Conservation (phyloP, 495 filamentous ascomycete species). For the Staphylotrichum tortipilum region DNA sequence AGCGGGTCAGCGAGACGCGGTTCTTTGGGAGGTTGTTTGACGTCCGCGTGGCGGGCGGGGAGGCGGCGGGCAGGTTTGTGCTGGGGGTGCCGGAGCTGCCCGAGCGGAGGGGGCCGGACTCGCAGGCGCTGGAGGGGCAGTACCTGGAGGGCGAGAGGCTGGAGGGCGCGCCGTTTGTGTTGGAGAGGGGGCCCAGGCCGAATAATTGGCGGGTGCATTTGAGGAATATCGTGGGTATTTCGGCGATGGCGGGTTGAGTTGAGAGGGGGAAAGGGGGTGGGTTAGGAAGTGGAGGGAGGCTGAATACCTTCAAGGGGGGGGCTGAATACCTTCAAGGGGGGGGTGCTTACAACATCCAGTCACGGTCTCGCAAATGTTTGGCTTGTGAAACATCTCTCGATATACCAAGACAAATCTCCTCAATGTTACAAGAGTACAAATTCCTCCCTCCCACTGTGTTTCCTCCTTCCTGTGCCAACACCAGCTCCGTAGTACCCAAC, state of each 20-base stretch:
- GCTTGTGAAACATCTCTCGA: too few species aligned
- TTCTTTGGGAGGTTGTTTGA: conserved; percentile 12
- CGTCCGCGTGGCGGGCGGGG: conserved; percentile 7
- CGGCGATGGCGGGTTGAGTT: neutral
- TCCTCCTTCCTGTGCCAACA: too few species aligned
- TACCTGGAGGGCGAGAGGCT: conserved; percentile 10
- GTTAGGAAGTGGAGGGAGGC: too few species aligned
- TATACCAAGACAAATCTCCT: neutral
- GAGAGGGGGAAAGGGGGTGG: neutral
- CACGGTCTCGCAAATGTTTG: too few species aligned
- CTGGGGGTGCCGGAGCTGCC: conserved; percentile 18
- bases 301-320: too few species aligned
- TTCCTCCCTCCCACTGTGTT: too few species aligned
- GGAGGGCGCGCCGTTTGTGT: conserved; percentile 10
- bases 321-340: too few species aligned
- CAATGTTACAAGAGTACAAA: neutral
- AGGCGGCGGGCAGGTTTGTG: conserved; percentile 12
- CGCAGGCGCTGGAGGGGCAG: neutral
- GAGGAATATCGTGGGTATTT: neutral
- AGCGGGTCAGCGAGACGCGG: conserved; percentile 19
- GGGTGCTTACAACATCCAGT: too few species aligned
- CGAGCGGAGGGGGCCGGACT: neutral
- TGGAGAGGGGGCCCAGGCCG: conserved; percentile 16
- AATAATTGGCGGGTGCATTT: conserved; percentile 21
- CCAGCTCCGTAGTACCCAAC: too few species aligned